Evolutionary conservation across 176 grass and related monocot species (phyloP), one percentile per base, ranked within the genome.

Genomic region (Ananas comosus): DNA sequence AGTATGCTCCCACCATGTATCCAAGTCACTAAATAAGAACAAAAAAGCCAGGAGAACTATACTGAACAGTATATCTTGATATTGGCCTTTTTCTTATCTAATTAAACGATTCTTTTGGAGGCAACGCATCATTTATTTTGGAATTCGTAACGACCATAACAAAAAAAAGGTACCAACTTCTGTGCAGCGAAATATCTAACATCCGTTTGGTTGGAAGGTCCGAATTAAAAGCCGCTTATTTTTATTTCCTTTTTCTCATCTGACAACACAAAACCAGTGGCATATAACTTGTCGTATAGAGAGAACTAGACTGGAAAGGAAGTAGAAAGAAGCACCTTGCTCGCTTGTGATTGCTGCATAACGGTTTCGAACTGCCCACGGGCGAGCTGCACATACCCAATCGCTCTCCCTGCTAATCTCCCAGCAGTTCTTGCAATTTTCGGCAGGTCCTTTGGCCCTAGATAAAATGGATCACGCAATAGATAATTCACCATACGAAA

Each of bases 391-490:
- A 92, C 83, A 68, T 85, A 70, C 13, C 88, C 88, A 3, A 96
- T 85, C 4, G 86, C 81, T 76, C 74, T 84, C 64, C 92, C 92
- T 2, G 86, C 80, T 72, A 86, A 70, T 81, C 76, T 78, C 51
- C 92, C 92, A 21, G 88, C 86, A 57, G 81, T 57, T 79, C 79
- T 87, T 28, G 88, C 80, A 27, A 96, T 87, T 72, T 80, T 84
- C 17, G 91, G 82, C 50, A 96, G 85, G 61, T 96, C 92, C 17
- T 88, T 89, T 12, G 88, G 81, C 70, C 87, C 92, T 95, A 16
- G 7, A 72, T 66, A 74, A 70, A 65, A 25, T 54, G 17, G n/a
- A 61, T 50, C 47, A 51, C 33, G 13, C 4, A 51, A 48, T 4
- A 18, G 53, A 10, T 25, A 67, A 48, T 1, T 29, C 11, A 11